Conservation (phyloP, 768 basidiomycete species). For the Mycena indigotica region DNA sequence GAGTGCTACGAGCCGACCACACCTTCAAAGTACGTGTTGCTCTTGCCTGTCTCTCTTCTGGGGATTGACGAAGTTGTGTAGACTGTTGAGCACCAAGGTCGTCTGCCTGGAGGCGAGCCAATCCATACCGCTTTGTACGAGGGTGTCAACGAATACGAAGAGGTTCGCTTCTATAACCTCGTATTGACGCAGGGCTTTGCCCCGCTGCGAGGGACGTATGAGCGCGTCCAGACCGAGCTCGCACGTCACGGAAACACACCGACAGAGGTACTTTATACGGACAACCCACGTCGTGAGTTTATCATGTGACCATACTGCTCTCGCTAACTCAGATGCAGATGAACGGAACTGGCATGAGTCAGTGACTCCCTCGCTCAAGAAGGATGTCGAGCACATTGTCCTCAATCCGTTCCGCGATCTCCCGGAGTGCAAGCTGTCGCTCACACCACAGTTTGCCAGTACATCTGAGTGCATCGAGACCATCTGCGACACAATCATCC, state of each 20-base stretch:
- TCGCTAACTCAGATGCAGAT: neutral
- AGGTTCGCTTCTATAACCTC: constrained; percentile 13
- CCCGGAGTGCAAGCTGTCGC: constrained; percentile 1
- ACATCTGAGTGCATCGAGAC: constrained; percentile 5
- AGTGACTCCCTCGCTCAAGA: constrained; percentile 7
- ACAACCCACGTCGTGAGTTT: constrained; percentile 20
- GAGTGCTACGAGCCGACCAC: constrained; percentile 19
- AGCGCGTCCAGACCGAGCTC: constrained; percentile 11
- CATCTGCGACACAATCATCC: constrained; percentile 1
- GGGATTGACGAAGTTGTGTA: neutral
- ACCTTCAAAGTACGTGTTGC: constrained; percentile 19
- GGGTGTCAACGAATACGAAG: constrained; percentile 18
- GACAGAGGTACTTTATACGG: constrained; percentile 14
- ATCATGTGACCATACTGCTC: neutral
- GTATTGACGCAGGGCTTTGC: constrained; percentile 17
- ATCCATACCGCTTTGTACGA: constrained; percentile 16
- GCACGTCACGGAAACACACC: constrained; percentile 13
- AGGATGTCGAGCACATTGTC: constrained; percentile 18
- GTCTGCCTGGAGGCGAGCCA: constrained; percentile 19
- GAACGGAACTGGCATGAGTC: constrained; percentile 20
- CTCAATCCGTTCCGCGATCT: constrained; percentile 13
- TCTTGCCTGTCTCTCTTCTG: neutral
- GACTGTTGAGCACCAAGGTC: constrained; percentile 20
- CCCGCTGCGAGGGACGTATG: constrained; percentile 11
- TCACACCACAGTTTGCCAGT: neutral